Percentiles rank a stretch among this genome's conserved stretches.
These are phyloP conservation scores for Angomonas ambiguus DNA, from an alignment of 208 protist genomes.

Conservation along the genomic window DNA sequence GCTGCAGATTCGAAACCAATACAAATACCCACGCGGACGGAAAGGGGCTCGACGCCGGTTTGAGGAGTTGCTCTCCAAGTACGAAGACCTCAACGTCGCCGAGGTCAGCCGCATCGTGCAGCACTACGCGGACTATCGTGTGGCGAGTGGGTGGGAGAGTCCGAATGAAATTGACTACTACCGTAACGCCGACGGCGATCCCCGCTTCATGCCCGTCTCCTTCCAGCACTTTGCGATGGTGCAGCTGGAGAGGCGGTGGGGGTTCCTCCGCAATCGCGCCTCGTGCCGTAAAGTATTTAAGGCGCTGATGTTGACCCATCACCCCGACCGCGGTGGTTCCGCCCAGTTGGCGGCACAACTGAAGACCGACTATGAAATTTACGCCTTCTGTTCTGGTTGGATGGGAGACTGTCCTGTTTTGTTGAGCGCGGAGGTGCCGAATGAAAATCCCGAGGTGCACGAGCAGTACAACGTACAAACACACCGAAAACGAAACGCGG, in stretches of 20 bases:
- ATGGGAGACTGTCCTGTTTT: slow-evolving; percentile 38
- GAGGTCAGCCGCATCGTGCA: slow-evolving; percentile 63
- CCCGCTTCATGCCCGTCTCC: slow-evolving; percentile 58
- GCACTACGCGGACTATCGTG: slow-evolving; percentile 74
- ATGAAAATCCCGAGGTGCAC: slow-evolving; percentile 6
- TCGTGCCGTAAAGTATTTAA: slow-evolving; percentile 59
- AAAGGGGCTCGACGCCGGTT: slow-evolving; percentile 48
- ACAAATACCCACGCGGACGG: slow-evolving; percentile 56
- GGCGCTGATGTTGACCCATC: slow-evolving; percentile 59
- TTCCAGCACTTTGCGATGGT: slow-evolving; percentile 78
- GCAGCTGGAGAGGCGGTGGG: slow-evolving; percentile 73
- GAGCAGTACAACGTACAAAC: slow-evolving; percentile 10
- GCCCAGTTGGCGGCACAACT: slow-evolving; percentile 52
- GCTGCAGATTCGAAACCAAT: slow-evolving; percentile 50
- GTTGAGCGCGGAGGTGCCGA: slow-evolving; percentile 14
- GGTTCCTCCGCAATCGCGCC: slow-evolving; percentile 54
- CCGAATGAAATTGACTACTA: slow-evolving; percentile 61
- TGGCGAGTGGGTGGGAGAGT: slow-evolving; percentile 74
- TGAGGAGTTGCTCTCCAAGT: slow-evolving; percentile 46
- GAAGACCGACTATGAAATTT: slow-evolving; percentile 73
- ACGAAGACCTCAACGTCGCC: slow-evolving; percentile 56
- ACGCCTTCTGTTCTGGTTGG: slow-evolving; percentile 67
- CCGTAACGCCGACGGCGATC: slow-evolving; percentile 42
- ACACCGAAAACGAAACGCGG: slow-evolving; percentile 33
- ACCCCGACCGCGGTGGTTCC: slow-evolving; percentile 63